Evolutionary conservation across 805 yeast genomes (phyloP), one percentile per base, ranked within the genome.

Genomic region (Scheffersomyces amazonensis): DNA sequence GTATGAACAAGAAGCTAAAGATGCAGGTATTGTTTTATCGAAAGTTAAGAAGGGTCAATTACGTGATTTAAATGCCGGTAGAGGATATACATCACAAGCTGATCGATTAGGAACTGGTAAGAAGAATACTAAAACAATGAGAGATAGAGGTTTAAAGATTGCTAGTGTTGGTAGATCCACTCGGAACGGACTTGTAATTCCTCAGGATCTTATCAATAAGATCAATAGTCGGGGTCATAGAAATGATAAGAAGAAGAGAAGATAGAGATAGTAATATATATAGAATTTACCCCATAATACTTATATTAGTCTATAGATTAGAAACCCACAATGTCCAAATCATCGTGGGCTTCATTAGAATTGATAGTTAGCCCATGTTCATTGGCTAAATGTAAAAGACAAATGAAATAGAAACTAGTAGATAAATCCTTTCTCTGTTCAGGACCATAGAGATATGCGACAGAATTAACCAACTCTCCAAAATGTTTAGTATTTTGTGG

Each of bases 21-120:
- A 91, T 15, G 95, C 95, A 4, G 98, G 98, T 11, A 86, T 91
- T 39, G 75, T 93, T n/a, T 66, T 91, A 31, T 80, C 96, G 3
- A 81, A 76, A 51, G 80, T 73, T 19, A 73, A 71, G 49, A 82
- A 80, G 60, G 90, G 88, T 5, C 78, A 82, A 44, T 66, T 82
- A 39, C 69, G 93, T 50, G 68, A 67, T 39, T 53, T 77, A 46
- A 70, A 75, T 46, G 64, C 70, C 32, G 87, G 83, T 34, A 66
- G 68, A 39, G 80, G 81, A 6, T 71, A 72, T 13, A 75, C 80
- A 11, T 60, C 69, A 10, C 51, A 67, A n/a, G 70, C 76, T 29
- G 76, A 69, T 41, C 53, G 81, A 31, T 66, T 81, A 25, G 85
- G 82, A 37, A 63, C 62, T 32, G 64, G 76, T 38, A 53, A 52